Conservation (phyloP, 1,284 basidiomycete species). For the Heterobasidion annosum region DNA sequence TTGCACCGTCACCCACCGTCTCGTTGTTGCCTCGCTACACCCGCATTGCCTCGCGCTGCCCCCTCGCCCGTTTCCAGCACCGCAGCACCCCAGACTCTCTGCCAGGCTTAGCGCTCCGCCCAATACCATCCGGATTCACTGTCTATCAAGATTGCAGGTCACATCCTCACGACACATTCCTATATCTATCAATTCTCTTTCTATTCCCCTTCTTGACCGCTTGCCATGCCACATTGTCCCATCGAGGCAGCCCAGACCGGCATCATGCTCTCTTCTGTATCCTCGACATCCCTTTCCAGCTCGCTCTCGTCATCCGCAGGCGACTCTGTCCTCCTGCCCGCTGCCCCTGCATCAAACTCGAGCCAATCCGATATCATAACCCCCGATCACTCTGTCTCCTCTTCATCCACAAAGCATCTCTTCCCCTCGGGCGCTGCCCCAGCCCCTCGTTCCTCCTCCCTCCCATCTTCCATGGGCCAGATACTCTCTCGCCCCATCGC, state of each 20-base stretch:
- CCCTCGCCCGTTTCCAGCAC: conserved; percentile 11
- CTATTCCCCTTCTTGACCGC: conserved; percentile 8
- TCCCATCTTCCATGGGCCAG: conserved; percentile 30
- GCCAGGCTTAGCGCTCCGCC: conserved; percentile 10
- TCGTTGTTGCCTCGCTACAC: conserved; percentile 25
- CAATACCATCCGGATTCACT: background rate
- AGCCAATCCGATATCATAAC: conserved; percentile 30
- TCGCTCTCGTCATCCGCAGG: conserved; percentile 31
- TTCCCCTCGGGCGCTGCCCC: conserved; percentile 23
- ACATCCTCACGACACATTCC: conserved; percentile 1
- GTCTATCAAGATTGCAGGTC: conserved; percentile 3
- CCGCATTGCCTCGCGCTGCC: conserved; percentile 23
- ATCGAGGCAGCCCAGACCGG: conserved; percentile 21
- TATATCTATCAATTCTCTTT: conserved; percentile 13
- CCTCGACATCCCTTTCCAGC: conserved; percentile 31
- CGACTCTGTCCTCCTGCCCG: conserved; percentile 24
- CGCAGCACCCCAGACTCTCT: conserved; percentile 12
- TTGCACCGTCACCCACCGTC: conserved; percentile 6
- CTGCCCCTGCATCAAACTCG: conserved; percentile 24
- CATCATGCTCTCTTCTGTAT: conserved; percentile 25
- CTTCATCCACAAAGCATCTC: conserved; percentile 24
- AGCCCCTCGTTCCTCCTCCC: conserved; percentile 23
- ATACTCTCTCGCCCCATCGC: conserved; percentile 22
- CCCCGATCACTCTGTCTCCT: conserved; percentile 30
- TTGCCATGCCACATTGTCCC: conserved; percentile 15